Base-by-base conservation (phyloP, 2,329 filamentous ascomycete species). In the Phialocephala subalpina region DNA sequence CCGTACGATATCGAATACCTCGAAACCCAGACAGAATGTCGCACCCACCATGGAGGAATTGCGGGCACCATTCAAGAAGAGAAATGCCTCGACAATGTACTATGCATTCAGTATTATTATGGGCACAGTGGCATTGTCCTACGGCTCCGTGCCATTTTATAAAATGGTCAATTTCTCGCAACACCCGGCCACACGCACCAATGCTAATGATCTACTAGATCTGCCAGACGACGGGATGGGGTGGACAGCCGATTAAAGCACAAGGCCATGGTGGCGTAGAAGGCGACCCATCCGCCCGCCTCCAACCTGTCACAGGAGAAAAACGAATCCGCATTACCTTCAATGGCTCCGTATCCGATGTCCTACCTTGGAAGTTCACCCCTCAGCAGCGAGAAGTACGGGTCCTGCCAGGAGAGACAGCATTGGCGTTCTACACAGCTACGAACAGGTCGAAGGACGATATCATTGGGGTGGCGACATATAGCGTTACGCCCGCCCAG, bases 401-500 rank as follows among this genome's bases (percentile, higher is more conserved):
- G 64, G 95, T 99, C 0, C 84, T 98, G 1, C 97, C 96, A 0
- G 97, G 97, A 70, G 96, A 99, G 83, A 99, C 96, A 2, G 96
- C 96, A 4, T 84, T 99, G 70, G 96, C 97, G 3, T 99, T 99
- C 79, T 99, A 97, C 81, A 99, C 93, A 7, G 96, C 96, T 14
- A 97, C 94, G 63, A 99, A 99, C 82, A 90, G 88, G 70, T 93
- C 92, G 67, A 87, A 92, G 69, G 88, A 92, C 70, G 97, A 99
- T 82, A 98, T 99, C 73, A 98, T 99, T 75, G 96, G 96, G 57
- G 94, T 99, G 52, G 96, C 96, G 12, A 99, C 96, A 8, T 99
- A 99, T 81, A 97, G 93, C 76, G 97, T 99, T 35, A 97, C 95
- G 2, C 96, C 96, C 0, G 96, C 89, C 3, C 96, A 99, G 81